Conservation (phyloP, 2,329 filamentous ascomycete species). For the Ophiocordyceps robertsii region DNA sequence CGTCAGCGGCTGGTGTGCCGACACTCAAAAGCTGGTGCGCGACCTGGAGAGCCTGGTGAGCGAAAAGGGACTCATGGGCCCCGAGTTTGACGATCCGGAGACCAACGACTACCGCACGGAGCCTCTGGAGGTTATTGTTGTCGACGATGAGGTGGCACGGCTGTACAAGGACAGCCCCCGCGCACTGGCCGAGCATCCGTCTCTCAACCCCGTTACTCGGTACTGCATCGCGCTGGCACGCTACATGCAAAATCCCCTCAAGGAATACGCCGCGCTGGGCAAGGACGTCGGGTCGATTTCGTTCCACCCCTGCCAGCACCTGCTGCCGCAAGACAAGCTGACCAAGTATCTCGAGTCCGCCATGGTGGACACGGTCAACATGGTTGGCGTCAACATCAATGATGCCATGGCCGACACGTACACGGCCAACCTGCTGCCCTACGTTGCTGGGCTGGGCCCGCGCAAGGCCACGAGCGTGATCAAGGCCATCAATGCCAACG, state of each 20-base stretch:
- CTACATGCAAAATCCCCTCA: constrained; percentile 91
- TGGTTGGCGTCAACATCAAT: constrained; percentile 90
- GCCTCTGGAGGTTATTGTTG: constrained; percentile 73
- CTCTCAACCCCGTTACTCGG: constrained; percentile 61
- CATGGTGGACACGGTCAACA: constrained; percentile 96
- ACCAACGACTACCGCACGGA: constrained; percentile 63
- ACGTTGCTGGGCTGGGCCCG: constrained; percentile 80
- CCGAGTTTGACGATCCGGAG: constrained; percentile 72
- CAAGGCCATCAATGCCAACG: constrained; percentile 81
- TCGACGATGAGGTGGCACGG: constrained; percentile 95
- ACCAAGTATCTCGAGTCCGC: constrained; percentile 82
- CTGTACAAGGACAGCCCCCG: constrained; percentile 86
- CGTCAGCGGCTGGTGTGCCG: constrained; percentile 77
- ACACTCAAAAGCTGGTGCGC: constrained; percentile 71
- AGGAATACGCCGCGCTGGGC: constrained; percentile 88
- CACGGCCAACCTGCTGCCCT: constrained; percentile 78
- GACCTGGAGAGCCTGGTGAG: constrained; percentile 68
- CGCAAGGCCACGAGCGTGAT: constrained; percentile 67
- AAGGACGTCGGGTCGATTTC: constrained; percentile 75
- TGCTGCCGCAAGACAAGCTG: constrained; percentile 79
- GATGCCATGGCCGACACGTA: constrained; percentile 74
- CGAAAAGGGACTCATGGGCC: constrained; percentile 62
- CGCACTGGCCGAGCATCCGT: constrained; percentile 67
- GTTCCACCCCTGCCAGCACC: constrained; percentile 81
- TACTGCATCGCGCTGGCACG: constrained; percentile 84